phyloP scores from a whole-genome alignment of 768 basidiomycete genomes.

The Pisolithus sp. region DNA sequence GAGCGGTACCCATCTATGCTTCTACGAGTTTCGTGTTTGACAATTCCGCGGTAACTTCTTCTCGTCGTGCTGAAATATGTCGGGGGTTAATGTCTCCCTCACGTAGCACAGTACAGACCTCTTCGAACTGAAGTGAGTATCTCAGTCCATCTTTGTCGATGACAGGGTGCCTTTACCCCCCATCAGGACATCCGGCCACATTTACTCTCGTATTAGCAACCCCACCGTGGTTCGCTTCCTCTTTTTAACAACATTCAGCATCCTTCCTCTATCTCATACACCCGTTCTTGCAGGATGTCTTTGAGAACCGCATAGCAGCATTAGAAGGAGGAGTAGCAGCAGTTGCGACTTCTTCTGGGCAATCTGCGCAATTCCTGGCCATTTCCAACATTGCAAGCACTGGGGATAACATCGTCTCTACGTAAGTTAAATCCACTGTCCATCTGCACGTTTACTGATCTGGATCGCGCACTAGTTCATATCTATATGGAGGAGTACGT shows the following conservation, averaged over 20 bases:
- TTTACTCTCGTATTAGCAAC: constrained; percentile 51
- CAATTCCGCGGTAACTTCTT: constrained; percentile 36
- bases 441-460: neutral
- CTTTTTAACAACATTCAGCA: neutral
- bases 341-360: constrained; percentile 51
- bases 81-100: constrained; percentile 2
- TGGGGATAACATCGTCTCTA: constrained; percentile 64
- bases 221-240: constrained; percentile 44
- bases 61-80: neutral
- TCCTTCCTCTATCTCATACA: neutral
- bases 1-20: constrained; percentile 60
- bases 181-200: constrained; percentile 38
- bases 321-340: constrained; percentile 61
- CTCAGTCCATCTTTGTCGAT: neutral
- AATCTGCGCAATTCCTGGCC: constrained; percentile 57
- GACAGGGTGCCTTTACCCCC: neutral
- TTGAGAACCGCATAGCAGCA: constrained; percentile 59
- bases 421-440: constrained; percentile 29
- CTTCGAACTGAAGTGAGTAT: constrained; percentile 36
- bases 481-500: constrained; percentile 55
- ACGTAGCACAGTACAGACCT: constrained; percentile 48
- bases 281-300: constrained; percentile 42
- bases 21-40: constrained; percentile 53
- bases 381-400: constrained; percentile 42
- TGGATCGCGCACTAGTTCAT: constrained; percentile 29